Evolutionary conservation across 805 yeast genomes (phyloP).

Genomic region (Candida sphagnicola): DNA sequence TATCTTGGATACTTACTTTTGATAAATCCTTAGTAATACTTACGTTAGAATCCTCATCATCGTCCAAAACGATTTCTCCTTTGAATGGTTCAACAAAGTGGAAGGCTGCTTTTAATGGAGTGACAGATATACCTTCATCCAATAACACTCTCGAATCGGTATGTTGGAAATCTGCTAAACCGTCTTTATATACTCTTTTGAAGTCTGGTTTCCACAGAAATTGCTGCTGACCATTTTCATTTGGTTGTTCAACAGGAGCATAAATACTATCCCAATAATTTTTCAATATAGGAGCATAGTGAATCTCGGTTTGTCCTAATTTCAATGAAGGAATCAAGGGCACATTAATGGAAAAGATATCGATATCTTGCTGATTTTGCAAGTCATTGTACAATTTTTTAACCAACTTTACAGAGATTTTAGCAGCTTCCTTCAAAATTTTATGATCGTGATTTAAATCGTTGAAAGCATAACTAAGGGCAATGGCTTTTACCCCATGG

Average conservation of each 20-base stretch:
- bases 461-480: constrained; percentile 81
- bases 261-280: constrained; percentile 78
- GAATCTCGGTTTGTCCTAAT: constrained; percentile 54
- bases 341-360: constrained; percentile 78
- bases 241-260: constrained; percentile 17
- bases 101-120: constrained; percentile 65
- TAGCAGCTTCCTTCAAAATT: constrained; percentile 61
- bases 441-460: constrained; percentile 44
- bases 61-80: constrained; percentile 55
- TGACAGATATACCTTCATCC: constrained; percentile 55
- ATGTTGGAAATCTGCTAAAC: constrained; percentile 35
- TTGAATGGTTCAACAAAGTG: constrained; percentile 44
- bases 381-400: constrained; percentile 57
- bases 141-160: constrained; percentile 71
- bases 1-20: not conserved
- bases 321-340: constrained; percentile 62
- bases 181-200: constrained; percentile 55
- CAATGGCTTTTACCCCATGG: constrained; percentile 66
- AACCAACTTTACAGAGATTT: constrained; percentile 61
- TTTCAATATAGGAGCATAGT: constrained; percentile 74
- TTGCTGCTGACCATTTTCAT: constrained; percentile 32
- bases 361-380: constrained; percentile 45
- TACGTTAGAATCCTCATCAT: constrained; percentile 9
- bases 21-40: not conserved
- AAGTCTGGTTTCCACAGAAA: constrained; percentile 87